A percentile compares a stretch with the other conserved stretches of the same genome.
These are phyloP conservation scores for Rhizoctonia solani DNA, from an alignment of 1,284 basidiomycete species.

Conservation along the genomic window DNA sequence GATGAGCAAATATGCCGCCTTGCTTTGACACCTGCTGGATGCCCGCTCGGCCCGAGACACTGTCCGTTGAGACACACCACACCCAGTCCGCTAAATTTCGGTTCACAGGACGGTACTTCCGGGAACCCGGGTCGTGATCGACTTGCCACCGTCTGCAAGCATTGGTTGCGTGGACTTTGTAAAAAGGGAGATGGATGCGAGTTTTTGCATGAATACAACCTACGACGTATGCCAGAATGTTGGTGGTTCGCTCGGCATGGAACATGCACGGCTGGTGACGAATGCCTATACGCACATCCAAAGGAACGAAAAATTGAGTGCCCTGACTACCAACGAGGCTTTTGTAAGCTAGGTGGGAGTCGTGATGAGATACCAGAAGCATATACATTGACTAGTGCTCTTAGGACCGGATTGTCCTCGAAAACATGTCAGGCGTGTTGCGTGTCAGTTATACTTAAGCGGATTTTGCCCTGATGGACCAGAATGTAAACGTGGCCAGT, in stretches of 20 bases:
- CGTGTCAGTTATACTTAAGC: conserved; percentile 89
- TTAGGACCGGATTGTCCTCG: conserved; percentile 86
- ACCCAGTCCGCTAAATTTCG: conserved; percentile 83
- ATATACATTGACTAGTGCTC: not conserved
- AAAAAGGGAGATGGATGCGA: conserved; percentile 99
- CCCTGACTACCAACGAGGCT: conserved; percentile 93
- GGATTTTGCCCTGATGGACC: conserved; percentile 96
- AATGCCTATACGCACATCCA: conserved; percentile 98
- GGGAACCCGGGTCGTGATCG: conserved; percentile 69
- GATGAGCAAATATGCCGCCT: conserved; percentile 92
- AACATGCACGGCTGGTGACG: conserved; percentile 96
- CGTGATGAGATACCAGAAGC: not conserved
- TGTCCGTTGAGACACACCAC: conserved; percentile 90
- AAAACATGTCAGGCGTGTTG: conserved; percentile 89
- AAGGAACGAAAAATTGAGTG: conserved; percentile 93
- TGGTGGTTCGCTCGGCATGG: conserved; percentile 99
- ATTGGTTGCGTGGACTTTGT: conserved; percentile 97
- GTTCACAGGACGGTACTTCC: conserved; percentile 70
- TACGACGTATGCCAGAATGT: conserved; percentile 98
- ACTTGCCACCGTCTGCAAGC: conserved; percentile 92
- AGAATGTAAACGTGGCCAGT: conserved; percentile 92
- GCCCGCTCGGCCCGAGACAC: conserved; percentile 82
- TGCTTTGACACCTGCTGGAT: conserved; percentile 76
- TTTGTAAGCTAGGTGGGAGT: conserved; percentile 83
- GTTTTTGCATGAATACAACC: conserved; percentile 98